Conservation (phyloP, 148 eudicot species). For the Drosera capensis region DNA sequence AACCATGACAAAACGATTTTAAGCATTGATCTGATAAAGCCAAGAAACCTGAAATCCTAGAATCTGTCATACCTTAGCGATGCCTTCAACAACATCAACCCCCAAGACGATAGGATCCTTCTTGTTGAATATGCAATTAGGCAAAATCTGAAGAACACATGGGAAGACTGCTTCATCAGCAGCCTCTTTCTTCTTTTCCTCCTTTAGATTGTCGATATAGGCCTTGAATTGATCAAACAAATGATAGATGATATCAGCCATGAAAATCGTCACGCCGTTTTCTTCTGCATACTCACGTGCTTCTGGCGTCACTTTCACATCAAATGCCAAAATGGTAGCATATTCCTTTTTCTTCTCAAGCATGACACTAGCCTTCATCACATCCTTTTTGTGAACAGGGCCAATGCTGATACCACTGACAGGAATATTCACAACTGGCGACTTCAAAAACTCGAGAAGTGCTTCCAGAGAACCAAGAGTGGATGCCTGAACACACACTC, state of each 20-base stretch:
- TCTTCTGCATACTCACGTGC: constrained; percentile 88
- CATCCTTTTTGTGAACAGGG: constrained; percentile 92
- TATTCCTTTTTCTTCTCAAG: constrained; percentile 96
- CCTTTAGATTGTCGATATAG: constrained; percentile 73
- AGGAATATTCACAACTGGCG: constrained; percentile 74
- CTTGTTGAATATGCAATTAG: constrained; percentile 67
- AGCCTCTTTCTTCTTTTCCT: constrained; percentile 77
- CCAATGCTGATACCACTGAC: constrained; percentile 95
- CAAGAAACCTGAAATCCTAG: neutral
- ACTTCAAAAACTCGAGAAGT: constrained; percentile 62
- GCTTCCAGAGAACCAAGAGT: constrained; percentile 95
- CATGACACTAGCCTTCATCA: constrained; percentile 91
- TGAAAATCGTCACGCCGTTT: constrained; percentile 63
- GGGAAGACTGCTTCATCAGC: constrained; percentile 95
- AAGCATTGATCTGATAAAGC: no score
- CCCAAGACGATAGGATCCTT: constrained; percentile 91
- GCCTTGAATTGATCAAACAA: constrained; percentile 85
- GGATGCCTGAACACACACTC: constrained; percentile 94
- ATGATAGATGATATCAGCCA: constrained; percentile 78
- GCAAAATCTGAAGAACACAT: constrained; percentile 65
- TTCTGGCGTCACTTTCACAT: constrained; percentile 90
- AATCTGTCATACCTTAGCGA: constrained; percentile 39
- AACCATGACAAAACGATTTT: neutral
- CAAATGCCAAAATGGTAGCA: constrained; percentile 90
- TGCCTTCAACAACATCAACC: constrained; percentile 78